Percentiles rank a stretch among this genome's conserved stretches.
These are phyloP conservation scores for Plasmopara muralis DNA, from an alignment of 352 stramenopile genomes.

Conservation along the genomic window DNA sequence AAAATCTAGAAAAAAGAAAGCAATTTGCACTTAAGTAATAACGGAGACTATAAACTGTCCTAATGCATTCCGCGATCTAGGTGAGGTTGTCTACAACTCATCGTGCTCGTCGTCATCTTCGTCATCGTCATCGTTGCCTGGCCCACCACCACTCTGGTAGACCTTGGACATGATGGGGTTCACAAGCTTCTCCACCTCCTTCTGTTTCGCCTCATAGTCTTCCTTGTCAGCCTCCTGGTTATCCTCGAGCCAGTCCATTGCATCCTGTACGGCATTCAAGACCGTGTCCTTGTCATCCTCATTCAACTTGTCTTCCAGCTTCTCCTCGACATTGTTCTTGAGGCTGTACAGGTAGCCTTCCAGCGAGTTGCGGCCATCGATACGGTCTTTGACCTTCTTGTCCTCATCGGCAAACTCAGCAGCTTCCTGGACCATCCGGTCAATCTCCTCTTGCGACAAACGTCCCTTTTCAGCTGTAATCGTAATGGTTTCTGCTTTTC, in stretches of 20 bases:
- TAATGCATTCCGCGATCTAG: conserved; percentile 21
- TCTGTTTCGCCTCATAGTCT: conserved; percentile 97
- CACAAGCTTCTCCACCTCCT: conserved; percentile 97
- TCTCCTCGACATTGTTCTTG: conserved; percentile 92
- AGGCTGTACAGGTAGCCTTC: conserved; percentile 97
- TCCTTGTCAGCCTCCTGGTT: conserved; percentile 98
- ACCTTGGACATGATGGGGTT: conserved; percentile 99
- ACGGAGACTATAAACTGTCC: conserved; percentile 26
- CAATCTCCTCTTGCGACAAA: conserved; percentile 98
- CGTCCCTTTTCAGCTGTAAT: conserved; percentile 99
- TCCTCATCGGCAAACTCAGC: conserved; percentile 99
- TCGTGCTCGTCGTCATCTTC: conserved; percentile 87
- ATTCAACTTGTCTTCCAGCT: conserved; percentile 94
- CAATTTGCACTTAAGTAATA: conserved; percentile 36
- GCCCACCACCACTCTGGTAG: conserved; percentile 85
- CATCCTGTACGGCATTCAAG: conserved; percentile 93
- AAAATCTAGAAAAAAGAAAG: conserved; percentile 5
- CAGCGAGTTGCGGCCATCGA: conserved; percentile 95
- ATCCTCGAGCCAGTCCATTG: conserved; percentile 99
- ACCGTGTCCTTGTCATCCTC: conserved; percentile 90
- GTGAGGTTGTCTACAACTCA: conserved; percentile 87
- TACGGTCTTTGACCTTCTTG: conserved; percentile 95
- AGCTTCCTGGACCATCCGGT: conserved; percentile 98
- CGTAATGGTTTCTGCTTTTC: conserved; percentile 97
- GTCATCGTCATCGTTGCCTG: conserved; percentile 66